These are phyloP conservation scores for Hansfordia pulvinata DNA, from an alignment of 2,329 filamentous ascomycete species.

Conservation along the genomic window DNA sequence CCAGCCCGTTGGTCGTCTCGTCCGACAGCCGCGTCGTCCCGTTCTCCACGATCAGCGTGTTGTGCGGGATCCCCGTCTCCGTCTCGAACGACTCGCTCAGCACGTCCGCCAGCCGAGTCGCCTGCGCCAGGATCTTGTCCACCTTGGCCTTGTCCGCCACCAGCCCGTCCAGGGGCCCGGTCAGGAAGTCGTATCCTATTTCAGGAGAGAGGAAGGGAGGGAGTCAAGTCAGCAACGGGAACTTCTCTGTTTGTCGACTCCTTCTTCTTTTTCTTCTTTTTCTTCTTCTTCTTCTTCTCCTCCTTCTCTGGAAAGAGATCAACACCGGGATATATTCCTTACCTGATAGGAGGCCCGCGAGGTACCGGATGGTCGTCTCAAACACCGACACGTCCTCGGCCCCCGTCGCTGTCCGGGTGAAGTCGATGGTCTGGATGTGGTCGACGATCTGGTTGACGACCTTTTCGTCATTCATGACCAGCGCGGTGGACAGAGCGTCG, in stretches of 20 bases:
- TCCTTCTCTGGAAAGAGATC: too few relatives aligned
- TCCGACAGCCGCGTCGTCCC: slow-evolving; percentile 29
- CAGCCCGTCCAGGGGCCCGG: slow-evolving; percentile 44
- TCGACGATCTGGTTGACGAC: slow-evolving; percentile 60
- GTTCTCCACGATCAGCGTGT: slow-evolving; percentile 47
- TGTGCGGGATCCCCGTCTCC: slow-evolving; percentile 59
- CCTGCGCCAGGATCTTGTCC: slow-evolving; percentile 50
- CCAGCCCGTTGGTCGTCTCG: slow-evolving; percentile 52
- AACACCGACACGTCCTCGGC: slow-evolving; percentile 54
- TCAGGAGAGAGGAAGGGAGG: slow-evolving; percentile 3
- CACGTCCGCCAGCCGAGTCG: slow-evolving; percentile 54
- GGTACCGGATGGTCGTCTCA: slow-evolving; percentile 81
- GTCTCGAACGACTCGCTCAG: slow-evolving; percentile 71
- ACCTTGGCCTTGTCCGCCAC: slow-evolving; percentile 31
- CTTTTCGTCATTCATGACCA: slow-evolving; percentile 58
- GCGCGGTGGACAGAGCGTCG: slow-evolving; percentile 67
- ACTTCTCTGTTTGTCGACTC: neutral
- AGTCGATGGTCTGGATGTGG: slow-evolving; percentile 59
- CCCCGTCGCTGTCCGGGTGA: slow-evolving; percentile 40
- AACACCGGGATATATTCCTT: slow-evolving; percentile 5
- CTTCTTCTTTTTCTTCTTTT: too few relatives aligned
- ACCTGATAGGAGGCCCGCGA: slow-evolving; percentile 70
- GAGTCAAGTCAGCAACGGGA: too few relatives aligned
- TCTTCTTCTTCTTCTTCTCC: too few relatives aligned
- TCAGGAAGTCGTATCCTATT: slow-evolving; percentile 58